phyloP scores from a whole-genome alignment of 2,329 filamentous ascomycete genomes.

The Arthrobotrys sphaeroides region DNA sequence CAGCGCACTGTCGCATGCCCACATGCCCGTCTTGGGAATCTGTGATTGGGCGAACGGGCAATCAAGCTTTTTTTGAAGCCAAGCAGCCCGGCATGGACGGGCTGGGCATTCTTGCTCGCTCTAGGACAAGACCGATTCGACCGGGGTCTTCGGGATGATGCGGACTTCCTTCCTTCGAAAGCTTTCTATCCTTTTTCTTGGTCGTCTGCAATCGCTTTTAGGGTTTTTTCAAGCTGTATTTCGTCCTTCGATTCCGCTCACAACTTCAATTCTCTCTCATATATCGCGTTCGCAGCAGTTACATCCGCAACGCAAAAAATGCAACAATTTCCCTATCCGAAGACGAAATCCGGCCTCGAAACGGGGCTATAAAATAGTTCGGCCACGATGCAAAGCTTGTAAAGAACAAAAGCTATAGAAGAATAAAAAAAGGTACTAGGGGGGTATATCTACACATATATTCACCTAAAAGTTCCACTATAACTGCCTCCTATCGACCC shows the following conservation, averaged over 20 bases:
- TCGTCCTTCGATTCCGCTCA: neutral
- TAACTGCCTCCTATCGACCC: neutral
- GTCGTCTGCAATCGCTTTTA: too few relatives aligned
- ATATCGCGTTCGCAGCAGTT: too few relatives aligned
- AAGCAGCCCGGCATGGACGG: neutral
- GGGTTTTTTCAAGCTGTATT: too few relatives aligned
- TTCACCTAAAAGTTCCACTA: neutral
- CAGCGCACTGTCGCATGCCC: slow-evolving; percentile 7
- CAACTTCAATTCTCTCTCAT: too few relatives aligned
- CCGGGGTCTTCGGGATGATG: neutral
- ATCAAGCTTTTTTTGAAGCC: slow-evolving; percentile 18
- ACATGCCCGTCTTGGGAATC: neutral
- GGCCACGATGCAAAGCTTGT: too few relatives aligned
- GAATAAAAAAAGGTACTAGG: neutral
- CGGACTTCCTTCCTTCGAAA: neutral
- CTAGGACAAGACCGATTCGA: neutral
- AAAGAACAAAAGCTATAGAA: too few relatives aligned
- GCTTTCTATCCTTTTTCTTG: too few relatives aligned
- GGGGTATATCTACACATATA: neutral
- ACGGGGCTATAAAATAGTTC: too few relatives aligned
- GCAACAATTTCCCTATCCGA: too few relatives aligned
- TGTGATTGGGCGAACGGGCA: neutral
- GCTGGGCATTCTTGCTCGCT: neutral
- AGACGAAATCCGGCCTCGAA: too few relatives aligned
- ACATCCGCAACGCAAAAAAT: neutral